A percentile compares a stretch with the other conserved stretches of the same genome.
Conservation (phyloP, 768 basidiomycete genomes). For the Boletus rubropictus region DNA sequence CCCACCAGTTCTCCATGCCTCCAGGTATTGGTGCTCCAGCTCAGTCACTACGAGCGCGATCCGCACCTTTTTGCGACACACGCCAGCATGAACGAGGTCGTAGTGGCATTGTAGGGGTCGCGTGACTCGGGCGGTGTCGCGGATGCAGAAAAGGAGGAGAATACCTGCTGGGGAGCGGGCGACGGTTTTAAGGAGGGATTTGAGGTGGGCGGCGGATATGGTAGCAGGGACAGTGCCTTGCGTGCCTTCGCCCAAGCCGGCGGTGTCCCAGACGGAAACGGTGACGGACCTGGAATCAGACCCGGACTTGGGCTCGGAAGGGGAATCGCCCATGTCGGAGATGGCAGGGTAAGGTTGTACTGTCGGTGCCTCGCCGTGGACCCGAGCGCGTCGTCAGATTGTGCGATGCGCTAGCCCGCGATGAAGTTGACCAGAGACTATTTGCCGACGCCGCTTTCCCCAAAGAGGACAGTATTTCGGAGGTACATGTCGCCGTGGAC, state of each 20-base stretch:
- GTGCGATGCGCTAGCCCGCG: not conserved
- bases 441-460: not conserved
- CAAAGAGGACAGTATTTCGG: not conserved
- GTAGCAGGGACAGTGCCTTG: not conserved
- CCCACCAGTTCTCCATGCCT: conserved; percentile 8
- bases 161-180: not conserved
- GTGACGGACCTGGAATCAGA: not conserved
- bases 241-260: conserved; percentile 2
- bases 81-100: not conserved
- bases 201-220: not conserved
- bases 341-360: not conserved
- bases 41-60: conserved; percentile 6
- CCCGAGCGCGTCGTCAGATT: conserved; percentile 3
- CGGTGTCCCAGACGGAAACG: conserved; percentile 1
- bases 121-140: conserved; percentile 1
- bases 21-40: not conserved
- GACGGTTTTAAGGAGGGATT: not conserved
- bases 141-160: conserved; percentile 4
- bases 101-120: not conserved
- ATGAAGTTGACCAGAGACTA: conserved; percentile 1
- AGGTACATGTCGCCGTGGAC: not conserved
- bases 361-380: not conserved
- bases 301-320: not conserved
- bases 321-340: too few relatives aligned
- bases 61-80: conserved; percentile 1